These are phyloP conservation scores for Themeda triandra DNA, from an alignment of 176 grass and related monocot species.

Conservation along the genomic window DNA sequence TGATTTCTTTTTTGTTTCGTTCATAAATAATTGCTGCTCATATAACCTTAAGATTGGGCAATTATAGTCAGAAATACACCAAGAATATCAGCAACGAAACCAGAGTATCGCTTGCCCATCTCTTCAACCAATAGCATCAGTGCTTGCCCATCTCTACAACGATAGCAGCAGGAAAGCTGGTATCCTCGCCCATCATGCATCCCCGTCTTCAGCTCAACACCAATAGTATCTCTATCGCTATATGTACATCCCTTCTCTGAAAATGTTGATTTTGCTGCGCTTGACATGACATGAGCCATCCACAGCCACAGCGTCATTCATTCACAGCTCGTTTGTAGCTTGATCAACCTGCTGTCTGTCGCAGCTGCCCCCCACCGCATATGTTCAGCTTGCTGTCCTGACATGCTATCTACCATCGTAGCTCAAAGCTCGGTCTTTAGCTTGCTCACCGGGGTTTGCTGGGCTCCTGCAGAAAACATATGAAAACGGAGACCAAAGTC, in stretches of 20 bases:
- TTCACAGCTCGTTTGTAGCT: neutral
- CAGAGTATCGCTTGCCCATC: conserved; percentile 6
- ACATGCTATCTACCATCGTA: neutral
- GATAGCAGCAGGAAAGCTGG: conserved; percentile 32
- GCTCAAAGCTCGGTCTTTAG: conserved; percentile 58
- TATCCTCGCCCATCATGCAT: neutral
- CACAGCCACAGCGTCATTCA: neutral
- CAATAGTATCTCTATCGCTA: conserved; percentile 22
- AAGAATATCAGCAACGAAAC: conserved; percentile 25
- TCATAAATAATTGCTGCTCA: conserved; percentile 23
- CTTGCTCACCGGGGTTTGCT: conserved; percentile 34
- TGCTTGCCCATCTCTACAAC: conserved; percentile 20
- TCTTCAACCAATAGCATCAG: conserved; percentile 20
- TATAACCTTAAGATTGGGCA: conserved; percentile 30
- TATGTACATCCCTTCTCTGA: conserved; percentile 39
- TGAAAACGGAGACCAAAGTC: conserved; percentile 3
- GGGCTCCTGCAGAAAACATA: conserved; percentile 28
- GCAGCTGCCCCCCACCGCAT: neutral
- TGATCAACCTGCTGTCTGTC: neutral
- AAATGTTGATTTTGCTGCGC: neutral
- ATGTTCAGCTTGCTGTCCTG: conserved; percentile 20
- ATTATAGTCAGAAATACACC: conserved; percentile 21
- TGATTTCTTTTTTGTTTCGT: neutral
- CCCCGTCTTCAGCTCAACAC: conserved; percentile 8
- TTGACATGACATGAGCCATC: neutral